phyloP scores from a whole-genome alignment of 345 rosid species.

The Arabis alpina region DNA sequence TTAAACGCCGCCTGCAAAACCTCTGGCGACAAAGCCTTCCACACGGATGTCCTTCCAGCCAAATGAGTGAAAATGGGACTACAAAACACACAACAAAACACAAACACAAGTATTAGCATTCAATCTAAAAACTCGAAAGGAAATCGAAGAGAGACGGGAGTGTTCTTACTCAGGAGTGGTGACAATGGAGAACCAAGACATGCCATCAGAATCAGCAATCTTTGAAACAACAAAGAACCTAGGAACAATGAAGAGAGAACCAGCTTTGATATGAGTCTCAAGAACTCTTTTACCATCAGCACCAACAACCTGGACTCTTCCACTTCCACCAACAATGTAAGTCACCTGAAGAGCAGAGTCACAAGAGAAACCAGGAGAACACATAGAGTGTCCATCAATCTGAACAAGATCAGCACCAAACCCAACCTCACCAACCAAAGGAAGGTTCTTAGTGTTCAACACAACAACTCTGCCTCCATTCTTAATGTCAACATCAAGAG shows the following conservation, averaged over 20 bases:
- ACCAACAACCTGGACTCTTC: constrained; percentile 80
- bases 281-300: constrained; percentile 72
- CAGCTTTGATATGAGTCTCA: constrained; percentile 71
- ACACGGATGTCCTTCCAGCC: constrained; percentile 78
- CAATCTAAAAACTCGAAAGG: not conserved
- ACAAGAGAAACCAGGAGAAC: constrained; percentile 96
- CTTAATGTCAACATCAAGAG: constrained; percentile 75
- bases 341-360: constrained; percentile 94
- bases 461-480: constrained; percentile 88
- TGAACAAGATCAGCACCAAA: constrained; percentile 91
- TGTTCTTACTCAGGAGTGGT: constrained; percentile 85
- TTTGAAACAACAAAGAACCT: constrained; percentile 85
- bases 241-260: constrained; percentile 76
- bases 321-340: constrained; percentile 71
- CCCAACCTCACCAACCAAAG: constrained; percentile 81
- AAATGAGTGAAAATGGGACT: constrained; percentile 90
- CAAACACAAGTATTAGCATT: not conserved
- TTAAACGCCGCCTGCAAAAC: constrained; percentile 81
- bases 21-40: constrained; percentile 83
- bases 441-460: constrained; percentile 81
- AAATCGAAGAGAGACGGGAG: not conserved
- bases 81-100: constrained; percentile 25
- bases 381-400: constrained; percentile 78
- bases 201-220: constrained; percentile 82
- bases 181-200: constrained; percentile 87